Conservation (phyloP, 1,139 yeast species). For the Ashbya aceris region DNA sequence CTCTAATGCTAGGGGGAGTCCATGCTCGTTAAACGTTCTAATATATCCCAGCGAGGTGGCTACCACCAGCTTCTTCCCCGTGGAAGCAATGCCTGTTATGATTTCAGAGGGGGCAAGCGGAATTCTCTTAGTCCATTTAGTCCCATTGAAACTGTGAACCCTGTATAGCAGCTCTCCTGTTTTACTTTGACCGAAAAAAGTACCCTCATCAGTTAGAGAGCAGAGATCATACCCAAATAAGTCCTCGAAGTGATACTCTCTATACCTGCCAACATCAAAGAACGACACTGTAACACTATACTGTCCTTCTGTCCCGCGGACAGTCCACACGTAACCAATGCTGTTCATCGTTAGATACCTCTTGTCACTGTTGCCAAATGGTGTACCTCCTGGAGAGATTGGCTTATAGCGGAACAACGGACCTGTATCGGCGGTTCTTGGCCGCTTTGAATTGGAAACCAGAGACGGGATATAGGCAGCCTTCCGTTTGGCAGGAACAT, state of each 20-base stretch:
- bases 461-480: constrained; percentile 4
- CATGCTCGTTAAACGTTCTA: constrained; percentile 46
- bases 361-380: constrained; percentile 56
- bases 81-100: constrained; percentile 43
- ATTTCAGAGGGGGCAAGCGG: constrained; percentile 37
- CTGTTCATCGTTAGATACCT: constrained; percentile 76
- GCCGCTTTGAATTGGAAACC: background rate
- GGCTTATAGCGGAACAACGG: constrained; percentile 28
- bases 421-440: constrained; percentile 2
- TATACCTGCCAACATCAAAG: constrained; percentile 69
- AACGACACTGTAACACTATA: constrained; percentile 77
- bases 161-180: constrained; percentile 34
- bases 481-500: constrained; percentile 28
- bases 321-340: constrained; percentile 77
- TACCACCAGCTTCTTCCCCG: constrained; percentile 40
- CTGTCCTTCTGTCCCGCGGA: constrained; percentile 40
- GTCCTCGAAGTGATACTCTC: constrained; percentile 84
- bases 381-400: constrained; percentile 71
- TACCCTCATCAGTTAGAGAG: constrained; percentile 56
- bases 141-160: constrained; percentile 31
- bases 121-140: constrained; percentile 36
- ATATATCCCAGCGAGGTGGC: constrained; percentile 52
- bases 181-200: constrained; percentile 48
- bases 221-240: constrained; percentile 63
- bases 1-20: constrained; percentile 46